These are phyloP conservation scores for Xylaria venustula DNA, from an alignment of 495 filamentous ascomycete species.

Conservation along the genomic window DNA sequence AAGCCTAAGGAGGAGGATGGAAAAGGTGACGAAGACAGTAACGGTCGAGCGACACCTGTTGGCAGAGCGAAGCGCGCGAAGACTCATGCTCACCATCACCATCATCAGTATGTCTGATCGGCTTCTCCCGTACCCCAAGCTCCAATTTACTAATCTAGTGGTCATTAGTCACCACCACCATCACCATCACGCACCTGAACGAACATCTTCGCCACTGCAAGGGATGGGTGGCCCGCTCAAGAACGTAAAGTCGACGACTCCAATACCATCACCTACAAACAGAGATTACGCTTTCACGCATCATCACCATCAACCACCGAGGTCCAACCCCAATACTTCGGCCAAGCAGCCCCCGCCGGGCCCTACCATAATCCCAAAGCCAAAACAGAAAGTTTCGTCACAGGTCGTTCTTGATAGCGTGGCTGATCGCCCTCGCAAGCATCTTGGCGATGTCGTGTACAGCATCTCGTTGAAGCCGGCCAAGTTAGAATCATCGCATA, in stretches of 20 bases:
- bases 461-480: conserved; percentile 55
- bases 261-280: conserved; percentile 56
- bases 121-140: not conserved
- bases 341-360: conserved; percentile 34
- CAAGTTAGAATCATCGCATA: conserved; percentile 42
- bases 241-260: conserved; percentile 45
- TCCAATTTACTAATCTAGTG: conserved; percentile 23
- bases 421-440: conserved; percentile 67
- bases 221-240: conserved; percentile 39
- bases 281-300: conserved; percentile 46
- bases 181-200: conserved; percentile 70
- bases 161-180: conserved; percentile 64
- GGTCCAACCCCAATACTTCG: conserved; percentile 32
- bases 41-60: conserved; percentile 50
- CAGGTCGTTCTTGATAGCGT: conserved; percentile 68
- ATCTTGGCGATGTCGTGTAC: conserved; percentile 65
- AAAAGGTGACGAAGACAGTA: conserved; percentile 59
- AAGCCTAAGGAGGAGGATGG: conserved; percentile 60
- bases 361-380: conserved; percentile 53
- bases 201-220: conserved; percentile 46
- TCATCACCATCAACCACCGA: conserved; percentile 38
- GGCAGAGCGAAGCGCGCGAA: conserved; percentile 59
- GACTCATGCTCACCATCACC: conserved; percentile 60
- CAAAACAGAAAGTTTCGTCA: conserved; percentile 61
- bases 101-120: conserved; percentile 52